A percentile compares a stretch with the other conserved stretches of the same genome.
Conservation (phyloP, 768 basidiomycete species). For the Mycena latifolia region DNA sequence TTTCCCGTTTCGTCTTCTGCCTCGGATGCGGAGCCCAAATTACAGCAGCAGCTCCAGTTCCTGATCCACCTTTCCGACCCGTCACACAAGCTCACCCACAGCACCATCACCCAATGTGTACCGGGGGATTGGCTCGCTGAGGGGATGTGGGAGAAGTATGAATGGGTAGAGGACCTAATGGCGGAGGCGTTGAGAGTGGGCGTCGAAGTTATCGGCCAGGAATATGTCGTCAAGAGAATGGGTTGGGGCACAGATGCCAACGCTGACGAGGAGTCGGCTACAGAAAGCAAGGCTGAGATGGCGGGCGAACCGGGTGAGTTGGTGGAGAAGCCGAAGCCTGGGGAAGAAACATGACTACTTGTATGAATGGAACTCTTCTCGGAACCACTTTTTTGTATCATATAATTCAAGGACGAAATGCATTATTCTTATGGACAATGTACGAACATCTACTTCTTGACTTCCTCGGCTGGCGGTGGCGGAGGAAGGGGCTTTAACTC, state of each 20-base stretch:
- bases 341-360: conserved; percentile 48
- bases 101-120: conserved; percentile 85
- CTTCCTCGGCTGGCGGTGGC: conserved; percentile 77
- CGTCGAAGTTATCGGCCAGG: conserved; percentile 93
- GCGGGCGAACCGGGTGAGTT: conserved; percentile 32
- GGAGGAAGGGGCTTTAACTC: conserved; percentile 81
- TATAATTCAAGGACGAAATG: conserved; percentile 18
- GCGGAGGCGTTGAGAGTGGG: conserved; percentile 89
- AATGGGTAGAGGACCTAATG: conserved; percentile 96
- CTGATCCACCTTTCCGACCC: conserved; percentile 83
- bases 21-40: conserved; percentile 47
- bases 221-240: conserved; percentile 90
- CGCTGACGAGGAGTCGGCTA: conserved; percentile 20
- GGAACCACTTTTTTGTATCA: conserved; percentile 27
- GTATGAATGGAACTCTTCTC: conserved; percentile 39
- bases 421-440: conserved; percentile 32
- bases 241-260: conserved; percentile 71
- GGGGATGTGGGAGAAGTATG: conserved; percentile 89
- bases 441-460: conserved; percentile 77
- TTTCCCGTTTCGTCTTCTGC: conserved; percentile 49
- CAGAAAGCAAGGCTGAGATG: conserved; percentile 39
- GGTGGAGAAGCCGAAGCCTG: conserved; percentile 37
- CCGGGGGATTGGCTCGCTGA: conserved; percentile 82
- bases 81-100: conserved; percentile 78
- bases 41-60: conserved; percentile 72